Conservation (phyloP, 1,284 basidiomycete species). For the Trichosporon sp. region DNA sequence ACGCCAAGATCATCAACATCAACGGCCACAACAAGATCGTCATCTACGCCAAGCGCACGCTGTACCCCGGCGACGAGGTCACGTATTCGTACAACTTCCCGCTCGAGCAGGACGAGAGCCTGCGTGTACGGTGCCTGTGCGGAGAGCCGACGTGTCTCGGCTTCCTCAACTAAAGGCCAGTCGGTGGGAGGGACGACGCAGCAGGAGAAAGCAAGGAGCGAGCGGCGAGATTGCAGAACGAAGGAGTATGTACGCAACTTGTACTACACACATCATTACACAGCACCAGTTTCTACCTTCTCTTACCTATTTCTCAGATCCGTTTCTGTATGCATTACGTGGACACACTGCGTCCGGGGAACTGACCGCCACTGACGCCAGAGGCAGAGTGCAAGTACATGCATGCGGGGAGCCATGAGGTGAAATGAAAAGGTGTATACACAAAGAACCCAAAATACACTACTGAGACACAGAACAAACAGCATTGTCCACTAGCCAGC, state of each 20-base stretch:
- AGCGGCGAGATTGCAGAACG: neutral
- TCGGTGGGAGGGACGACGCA: neutral
- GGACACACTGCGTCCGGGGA: too few relatives aligned
- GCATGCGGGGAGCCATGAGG: too few relatives aligned
- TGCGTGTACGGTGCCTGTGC: constrained; percentile 73
- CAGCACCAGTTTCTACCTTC: neutral
- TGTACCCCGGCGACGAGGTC: constrained; percentile 90
- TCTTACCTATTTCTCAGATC: neutral
- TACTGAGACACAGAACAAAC: too few relatives aligned
- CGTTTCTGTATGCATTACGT: neutral
- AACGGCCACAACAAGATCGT: constrained; percentile 95
- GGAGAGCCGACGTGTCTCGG: constrained; percentile 81
- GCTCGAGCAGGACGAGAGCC: constrained; percentile 39
- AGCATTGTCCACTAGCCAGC: neutral
- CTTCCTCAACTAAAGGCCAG: constrained; percentile 66
- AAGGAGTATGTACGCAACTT: neutral
- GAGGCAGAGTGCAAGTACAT: too few relatives aligned
- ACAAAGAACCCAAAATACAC: neutral
- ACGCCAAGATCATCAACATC: constrained; percentile 97
- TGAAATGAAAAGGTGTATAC: neutral
- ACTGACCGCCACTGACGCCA: neutral
- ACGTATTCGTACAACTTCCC: constrained; percentile 46
- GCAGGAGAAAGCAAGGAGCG: neutral
- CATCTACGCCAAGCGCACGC: constrained; percentile 92
- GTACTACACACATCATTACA: neutral